Conservation (phyloP, 192 early-diverging fungal species). For the Chytriomyces sp. region DNA sequence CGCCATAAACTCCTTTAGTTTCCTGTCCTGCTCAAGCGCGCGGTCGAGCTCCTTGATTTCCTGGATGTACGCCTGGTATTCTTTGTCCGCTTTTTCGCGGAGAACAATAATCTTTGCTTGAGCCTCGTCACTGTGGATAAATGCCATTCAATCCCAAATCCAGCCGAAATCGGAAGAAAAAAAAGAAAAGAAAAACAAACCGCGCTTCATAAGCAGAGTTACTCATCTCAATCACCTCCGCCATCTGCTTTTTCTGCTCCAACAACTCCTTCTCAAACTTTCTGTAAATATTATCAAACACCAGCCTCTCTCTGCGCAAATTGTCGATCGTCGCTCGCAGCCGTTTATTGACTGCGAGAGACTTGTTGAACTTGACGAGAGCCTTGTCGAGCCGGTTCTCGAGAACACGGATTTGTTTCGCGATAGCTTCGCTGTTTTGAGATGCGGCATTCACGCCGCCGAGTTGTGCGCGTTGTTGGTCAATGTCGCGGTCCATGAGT, state of each 20-base stretch:
- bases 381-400: constrained; percentile 66
- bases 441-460: constrained; percentile 61
- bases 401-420: constrained; percentile 59
- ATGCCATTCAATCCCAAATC: not conserved
- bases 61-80: constrained; percentile 66
- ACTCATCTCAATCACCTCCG: constrained; percentile 65
- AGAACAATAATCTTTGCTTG: constrained; percentile 61
- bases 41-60: constrained; percentile 69
- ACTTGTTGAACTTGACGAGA: constrained; percentile 65
- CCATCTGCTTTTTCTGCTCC: constrained; percentile 67
- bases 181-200: constrained; percentile 32
- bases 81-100: constrained; percentile 67
- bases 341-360: constrained; percentile 63
- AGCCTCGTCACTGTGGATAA: constrained; percentile 56
- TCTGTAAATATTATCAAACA: constrained; percentile 65
- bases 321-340: constrained; percentile 59
- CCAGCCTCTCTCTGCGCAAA: constrained; percentile 59
- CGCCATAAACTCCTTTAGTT: constrained; percentile 67
- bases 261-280: constrained; percentile 63
- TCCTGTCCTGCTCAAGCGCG: constrained; percentile 61
- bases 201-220: constrained; percentile 66
- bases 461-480: constrained; percentile 51
- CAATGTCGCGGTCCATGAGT: constrained; percentile 50
- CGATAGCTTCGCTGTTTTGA: constrained; percentile 56
- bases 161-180: not conserved